Evolutionary conservation across 129 eudicot genomes (phyloP).

Genomic region (Daucus carota): DH1_v3.0 NC_030384.2:40008001-40008500

Average conservation of each 20-base stretch:
- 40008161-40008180: background rate
- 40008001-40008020: no score
- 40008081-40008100: background rate
- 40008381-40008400: background rate
- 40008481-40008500: no score
- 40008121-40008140: background rate
- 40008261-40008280: background rate
- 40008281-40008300: background rate
- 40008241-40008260: background rate
- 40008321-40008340: background rate
- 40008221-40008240: background rate
- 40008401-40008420: background rate
- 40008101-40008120: background rate
- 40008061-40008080: background rate
- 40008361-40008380: background rate
- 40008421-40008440: background rate
- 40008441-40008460: background rate
- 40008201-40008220: background rate
- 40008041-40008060: background rate
- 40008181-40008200: background rate
- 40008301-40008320: background rate
- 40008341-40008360: background rate
- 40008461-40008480: no score
- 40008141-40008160: background rate
- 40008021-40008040: background rate